A percentile compares a stretch with the other conserved stretches of the same genome.
phyloP scores from a whole-genome alignment of 495 filamentous ascomycete genomes.

The Articulospora tetracladia region DNA sequence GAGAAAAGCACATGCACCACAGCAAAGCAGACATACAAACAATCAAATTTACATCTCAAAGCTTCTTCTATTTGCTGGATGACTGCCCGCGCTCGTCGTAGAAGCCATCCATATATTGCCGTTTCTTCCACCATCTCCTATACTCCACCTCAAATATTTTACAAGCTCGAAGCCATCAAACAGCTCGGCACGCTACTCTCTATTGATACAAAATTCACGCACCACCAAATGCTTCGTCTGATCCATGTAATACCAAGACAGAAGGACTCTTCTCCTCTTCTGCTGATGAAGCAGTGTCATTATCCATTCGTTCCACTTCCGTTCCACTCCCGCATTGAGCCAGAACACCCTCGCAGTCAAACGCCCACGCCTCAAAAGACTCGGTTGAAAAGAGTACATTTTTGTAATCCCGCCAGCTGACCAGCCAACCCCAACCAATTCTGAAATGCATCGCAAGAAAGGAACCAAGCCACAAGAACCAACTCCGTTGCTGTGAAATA shows the following conservation, averaged over 20 bases:
- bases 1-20: too few species aligned
- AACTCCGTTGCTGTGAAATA: constrained; percentile 13
- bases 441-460: constrained; percentile 20
- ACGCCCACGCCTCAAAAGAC: constrained; percentile 18
- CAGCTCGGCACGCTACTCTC: neutral
- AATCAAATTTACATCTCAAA: neutral
- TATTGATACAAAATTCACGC: constrained; percentile 14
- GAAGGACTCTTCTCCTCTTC: neutral
- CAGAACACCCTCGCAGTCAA: neutral
- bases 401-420: constrained; percentile 8
- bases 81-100: neutral
- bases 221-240: neutral
- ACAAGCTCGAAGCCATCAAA: neutral
- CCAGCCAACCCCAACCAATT: constrained; percentile 6
- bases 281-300: constrained; percentile 21
- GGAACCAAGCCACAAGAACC: constrained; percentile 4
- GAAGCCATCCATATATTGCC: neutral
- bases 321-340: neutral
- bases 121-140: neutral
- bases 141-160: neutral
- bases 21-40: too few species aligned
- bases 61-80: neutral
- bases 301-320: neutral
- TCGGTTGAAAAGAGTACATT: constrained; percentile 30
- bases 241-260: neutral